phyloP scores from a whole-genome alignment of 2,329 filamentous ascomycete species.

The Colletotrichum melonis region DNA sequence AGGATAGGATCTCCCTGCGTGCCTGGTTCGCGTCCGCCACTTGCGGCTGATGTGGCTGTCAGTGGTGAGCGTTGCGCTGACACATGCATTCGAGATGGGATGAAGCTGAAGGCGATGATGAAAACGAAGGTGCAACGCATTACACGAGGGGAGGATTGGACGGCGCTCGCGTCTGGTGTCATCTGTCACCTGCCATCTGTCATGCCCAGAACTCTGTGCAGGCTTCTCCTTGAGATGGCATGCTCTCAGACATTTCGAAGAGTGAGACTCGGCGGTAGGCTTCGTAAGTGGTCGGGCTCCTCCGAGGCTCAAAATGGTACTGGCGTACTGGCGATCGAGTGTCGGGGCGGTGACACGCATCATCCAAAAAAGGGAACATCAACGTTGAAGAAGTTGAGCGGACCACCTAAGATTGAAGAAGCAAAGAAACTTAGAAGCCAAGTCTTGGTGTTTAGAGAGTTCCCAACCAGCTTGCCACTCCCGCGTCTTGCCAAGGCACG shows the following conservation, averaged over 20 bases:
- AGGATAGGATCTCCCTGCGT: not conserved
- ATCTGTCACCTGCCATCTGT: constrained; percentile 26
- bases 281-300: not conserved
- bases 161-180: constrained; percentile 10
- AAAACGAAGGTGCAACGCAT: constrained; percentile 4
- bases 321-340: not conserved
- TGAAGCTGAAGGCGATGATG: constrained; percentile 12
- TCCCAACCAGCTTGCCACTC: not conserved
- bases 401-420: not conserved
- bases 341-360: not conserved
- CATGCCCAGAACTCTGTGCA: constrained; percentile 3
- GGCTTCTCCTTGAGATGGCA: not conserved
- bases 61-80: not conserved
- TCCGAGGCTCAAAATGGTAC: not conserved
- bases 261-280: not conserved
- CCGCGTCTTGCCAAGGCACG: not conserved
- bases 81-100: constrained; percentile 9
- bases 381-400: not conserved
- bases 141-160: constrained; percentile 9
- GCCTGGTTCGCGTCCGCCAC: not conserved
- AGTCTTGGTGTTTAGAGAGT: not conserved
- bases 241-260: no score
- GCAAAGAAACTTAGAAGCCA: not conserved
- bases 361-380: not conserved
- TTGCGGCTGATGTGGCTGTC: constrained; percentile 13